Base-by-base conservation (phyloP, 345 rosid genomes). In the Rhodamnia rubescens region DNA sequence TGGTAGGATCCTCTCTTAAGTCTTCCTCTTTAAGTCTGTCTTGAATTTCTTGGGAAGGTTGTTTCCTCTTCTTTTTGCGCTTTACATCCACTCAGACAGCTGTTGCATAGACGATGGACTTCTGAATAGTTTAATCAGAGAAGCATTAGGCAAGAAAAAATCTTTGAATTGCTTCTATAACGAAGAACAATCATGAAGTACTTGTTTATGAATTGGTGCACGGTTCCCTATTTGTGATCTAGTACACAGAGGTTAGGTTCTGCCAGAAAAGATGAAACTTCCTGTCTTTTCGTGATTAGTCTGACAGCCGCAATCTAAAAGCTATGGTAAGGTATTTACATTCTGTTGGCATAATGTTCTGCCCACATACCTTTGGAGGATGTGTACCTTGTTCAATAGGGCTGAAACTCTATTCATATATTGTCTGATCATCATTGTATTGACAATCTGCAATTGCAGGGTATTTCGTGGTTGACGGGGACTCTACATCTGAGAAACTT, bases 401-500 rank as follows among this genome's bases (percentile, higher is more conserved):
- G 44, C 24, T 69, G 78, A 18, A 55, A 69, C 18, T 69, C 78
- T 36, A 40, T 69, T 69, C 47, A 32, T 32, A 18, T 32, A 69
- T n/a, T 21, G 61, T 82, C n/a, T 52, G 57, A 36, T 27, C 24
- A 53, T 82, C 4, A 2, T 52, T 53, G 84, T 53, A 53, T 82
- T 29, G 26, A 44, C 29, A 40, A 54, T 81, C 80, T 53, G 87
- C 22, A 55, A 57, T 85, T 69, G 82, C 91, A 95, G 99, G 99
- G 83, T 97, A 96, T 90, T 97, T 92, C 54, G 78, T 89, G 13
- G 98, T 93, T 75, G 99, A 95, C 47, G 91, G 92, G 88, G 98
- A 97, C 89, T 93, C 98, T 7, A 93, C 93, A 15, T 83, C 92
- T 13, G 97, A 93, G 53, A 96, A 91, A 75, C 96, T 93, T 7